phyloP scores from a whole-genome alignment of 306 rosid genomes.

The Rosa multiflora region DNA sequence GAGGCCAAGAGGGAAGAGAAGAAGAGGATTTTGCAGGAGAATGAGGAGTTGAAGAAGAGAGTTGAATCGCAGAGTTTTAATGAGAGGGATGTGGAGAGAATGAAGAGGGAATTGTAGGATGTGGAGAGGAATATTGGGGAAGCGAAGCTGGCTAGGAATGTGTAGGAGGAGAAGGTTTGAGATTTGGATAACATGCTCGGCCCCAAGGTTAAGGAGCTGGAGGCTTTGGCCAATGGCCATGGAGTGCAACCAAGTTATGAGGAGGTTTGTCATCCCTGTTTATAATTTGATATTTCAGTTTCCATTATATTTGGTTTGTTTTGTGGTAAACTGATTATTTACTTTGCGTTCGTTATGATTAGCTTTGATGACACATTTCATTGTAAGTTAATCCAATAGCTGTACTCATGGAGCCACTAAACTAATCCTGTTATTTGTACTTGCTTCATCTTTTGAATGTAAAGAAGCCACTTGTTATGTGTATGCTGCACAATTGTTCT shows the following conservation, averaged over 20 bases:
- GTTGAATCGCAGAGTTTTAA: conserved; percentile 70
- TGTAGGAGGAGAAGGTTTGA: conserved; percentile 84
- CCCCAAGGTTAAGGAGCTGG: conserved; percentile 64
- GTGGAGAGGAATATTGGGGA: conserved; percentile 72
- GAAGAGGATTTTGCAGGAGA: conserved; percentile 54
- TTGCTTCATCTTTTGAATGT: background rate
- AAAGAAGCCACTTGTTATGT: background rate
- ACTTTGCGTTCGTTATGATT: background rate
- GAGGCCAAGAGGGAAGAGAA: conserved; percentile 56
- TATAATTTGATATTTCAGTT: background rate
- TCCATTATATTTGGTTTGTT: background rate
- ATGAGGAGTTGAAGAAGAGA: conserved; percentile 55
- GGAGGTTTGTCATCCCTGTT: conserved; percentile 50
- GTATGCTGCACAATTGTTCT: background rate
- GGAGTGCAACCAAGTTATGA: conserved; percentile 76
- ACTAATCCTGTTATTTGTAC: background rate
- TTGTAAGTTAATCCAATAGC: background rate
- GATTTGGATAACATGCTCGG: conserved; percentile 48
- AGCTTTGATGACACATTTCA: background rate
- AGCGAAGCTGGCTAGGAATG: conserved; percentile 59
- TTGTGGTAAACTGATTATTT: background rate
- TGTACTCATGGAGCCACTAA: background rate
- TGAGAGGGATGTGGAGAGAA: conserved; percentile 82
- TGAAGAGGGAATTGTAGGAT: conserved; percentile 86
- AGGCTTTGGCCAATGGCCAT: conserved; percentile 43